Percentiles rank a stretch among this genome's conserved stretches.
phyloP scores from a whole-genome alignment of 2,329 filamentous ascomycete genomes.

The Hypoxylon sp. region DNA sequence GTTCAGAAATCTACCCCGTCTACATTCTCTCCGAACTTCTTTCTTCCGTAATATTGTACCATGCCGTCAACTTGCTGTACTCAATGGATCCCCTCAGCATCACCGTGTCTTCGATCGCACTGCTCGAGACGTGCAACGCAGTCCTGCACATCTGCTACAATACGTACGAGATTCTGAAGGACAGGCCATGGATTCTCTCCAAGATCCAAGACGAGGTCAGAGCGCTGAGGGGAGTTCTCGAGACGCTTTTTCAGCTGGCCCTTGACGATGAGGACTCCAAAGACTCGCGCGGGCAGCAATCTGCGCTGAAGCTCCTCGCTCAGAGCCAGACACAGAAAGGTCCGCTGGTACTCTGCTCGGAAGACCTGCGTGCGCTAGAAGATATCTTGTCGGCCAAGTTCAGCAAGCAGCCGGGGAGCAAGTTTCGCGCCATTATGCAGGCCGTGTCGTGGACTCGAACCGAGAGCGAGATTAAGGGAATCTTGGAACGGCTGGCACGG shows the following conservation, averaged over 20 bases:
- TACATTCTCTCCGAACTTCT: not conserved
- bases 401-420: not conserved
- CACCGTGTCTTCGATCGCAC: not conserved
- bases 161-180: slow-evolving; percentile 9
- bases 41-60: not conserved
- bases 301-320: slow-evolving; percentile 3
- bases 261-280: not conserved
- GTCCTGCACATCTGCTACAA: slow-evolving; percentile 19
- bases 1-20: not conserved
- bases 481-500: slow-evolving; percentile 9
- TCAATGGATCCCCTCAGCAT: slow-evolving; percentile 17
- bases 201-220: slow-evolving; percentile 8
- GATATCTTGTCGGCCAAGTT: slow-evolving; percentile 1
- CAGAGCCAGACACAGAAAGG: slow-evolving; percentile 9
- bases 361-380: slow-evolving; percentile 2
- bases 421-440: slow-evolving; percentile 8
- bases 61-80: not conserved
- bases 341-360: slow-evolving; percentile 6
- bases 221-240: slow-evolving; percentile 7
- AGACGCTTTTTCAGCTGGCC: slow-evolving; percentile 10
- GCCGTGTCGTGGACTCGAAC: slow-evolving; percentile 9
- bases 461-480: slow-evolving; percentile 7
- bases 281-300: not conserved
- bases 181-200: slow-evolving; percentile 13
- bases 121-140: slow-evolving; percentile 6